These are phyloP conservation scores for Exsudoporus floridanus DNA, from an alignment of 1,284 basidiomycete species.

Conservation along the genomic window DNA sequence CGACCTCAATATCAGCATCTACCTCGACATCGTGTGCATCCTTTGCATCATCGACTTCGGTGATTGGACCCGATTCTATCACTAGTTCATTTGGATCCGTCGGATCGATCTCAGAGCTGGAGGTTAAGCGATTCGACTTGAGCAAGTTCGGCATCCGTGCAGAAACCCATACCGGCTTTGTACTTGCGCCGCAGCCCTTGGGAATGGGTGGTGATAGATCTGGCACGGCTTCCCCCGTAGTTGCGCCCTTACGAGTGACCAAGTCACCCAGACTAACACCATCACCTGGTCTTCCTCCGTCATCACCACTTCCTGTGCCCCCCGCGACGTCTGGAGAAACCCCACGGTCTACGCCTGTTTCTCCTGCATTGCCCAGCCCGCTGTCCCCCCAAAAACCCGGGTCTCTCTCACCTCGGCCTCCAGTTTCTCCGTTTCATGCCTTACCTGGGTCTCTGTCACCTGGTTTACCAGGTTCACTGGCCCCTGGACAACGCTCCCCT, in stretches of 20 bases:
- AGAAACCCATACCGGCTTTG: conserved; percentile 15
- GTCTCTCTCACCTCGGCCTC: background rate
- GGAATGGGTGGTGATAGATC: conserved; percentile 13
- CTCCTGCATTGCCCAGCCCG: conserved; percentile 21
- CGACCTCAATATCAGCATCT: conserved; percentile 13
- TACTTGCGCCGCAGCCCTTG: conserved; percentile 28
- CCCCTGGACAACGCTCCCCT: conserved; percentile 26
- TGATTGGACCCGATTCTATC: conserved; percentile 8
- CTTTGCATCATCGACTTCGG: conserved; percentile 16
- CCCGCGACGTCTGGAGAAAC: conserved; percentile 7
- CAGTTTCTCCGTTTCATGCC: conserved; percentile 1
- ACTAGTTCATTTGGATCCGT: conserved; percentile 21
- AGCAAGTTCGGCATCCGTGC: conserved; percentile 6
- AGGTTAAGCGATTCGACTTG: conserved; percentile 21
- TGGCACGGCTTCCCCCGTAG: conserved; percentile 4
- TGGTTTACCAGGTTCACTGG: conserved; percentile 19
- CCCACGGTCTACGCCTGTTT: conserved; percentile 7
- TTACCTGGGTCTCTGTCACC: conserved; percentile 22
- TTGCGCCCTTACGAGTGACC: conserved; percentile 28
- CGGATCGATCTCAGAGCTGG: conserved; percentile 28
- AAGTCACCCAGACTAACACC: conserved; percentile 26
- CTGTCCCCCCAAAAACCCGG: conserved; percentile 10
- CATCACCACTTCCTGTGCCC: conserved; percentile 13
- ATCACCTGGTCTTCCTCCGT: conserved; percentile 23
- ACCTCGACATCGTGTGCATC: conserved; percentile 14